These are phyloP conservation scores for Jaapia argillacea DNA, from an alignment of 768 basidiomycete genomes.

Conservation along the genomic window DNA sequence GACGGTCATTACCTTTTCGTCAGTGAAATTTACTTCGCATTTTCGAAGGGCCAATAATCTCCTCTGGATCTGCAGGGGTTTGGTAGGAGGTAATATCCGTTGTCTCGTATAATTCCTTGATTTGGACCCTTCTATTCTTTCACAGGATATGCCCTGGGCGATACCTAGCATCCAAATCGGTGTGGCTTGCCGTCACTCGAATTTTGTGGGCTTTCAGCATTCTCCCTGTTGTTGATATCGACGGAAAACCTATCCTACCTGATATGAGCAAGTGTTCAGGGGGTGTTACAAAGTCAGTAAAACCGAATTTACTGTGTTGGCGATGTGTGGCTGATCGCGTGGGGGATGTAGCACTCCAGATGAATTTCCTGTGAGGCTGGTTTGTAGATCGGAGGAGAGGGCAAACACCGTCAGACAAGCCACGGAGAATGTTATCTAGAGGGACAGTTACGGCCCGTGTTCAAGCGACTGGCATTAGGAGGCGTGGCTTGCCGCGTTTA, in stretches of 20 bases:
- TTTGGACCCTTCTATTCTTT: not conserved
- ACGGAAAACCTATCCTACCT: not conserved
- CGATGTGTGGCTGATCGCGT: too few relatives aligned
- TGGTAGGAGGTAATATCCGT: not conserved
- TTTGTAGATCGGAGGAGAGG: too few relatives aligned
- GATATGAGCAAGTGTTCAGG: not conserved
- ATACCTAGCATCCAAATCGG: not conserved
- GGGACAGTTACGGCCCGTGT: too few relatives aligned
- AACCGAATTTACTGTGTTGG: too few relatives aligned
- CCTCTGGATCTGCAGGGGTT: not conserved
- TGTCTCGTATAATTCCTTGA: not conserved
- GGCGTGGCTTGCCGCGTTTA: too few relatives aligned
- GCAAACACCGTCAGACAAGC: too few relatives aligned
- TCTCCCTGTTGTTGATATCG: not conserved
- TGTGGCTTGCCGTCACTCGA: not conserved
- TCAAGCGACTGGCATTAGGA: too few relatives aligned
- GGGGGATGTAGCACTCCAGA: too few relatives aligned
- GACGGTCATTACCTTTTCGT: not conserved
- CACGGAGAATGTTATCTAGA: too few relatives aligned
- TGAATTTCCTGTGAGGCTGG: too few relatives aligned
- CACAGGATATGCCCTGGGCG: not conserved
- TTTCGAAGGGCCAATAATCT: too few relatives aligned
- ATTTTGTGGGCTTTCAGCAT: not conserved
- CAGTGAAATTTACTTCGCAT: not conserved
- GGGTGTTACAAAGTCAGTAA: too few relatives aligned